Conservation (phyloP, 139 green algal species). For the Limnomonas spitsbergensis region DNA sequence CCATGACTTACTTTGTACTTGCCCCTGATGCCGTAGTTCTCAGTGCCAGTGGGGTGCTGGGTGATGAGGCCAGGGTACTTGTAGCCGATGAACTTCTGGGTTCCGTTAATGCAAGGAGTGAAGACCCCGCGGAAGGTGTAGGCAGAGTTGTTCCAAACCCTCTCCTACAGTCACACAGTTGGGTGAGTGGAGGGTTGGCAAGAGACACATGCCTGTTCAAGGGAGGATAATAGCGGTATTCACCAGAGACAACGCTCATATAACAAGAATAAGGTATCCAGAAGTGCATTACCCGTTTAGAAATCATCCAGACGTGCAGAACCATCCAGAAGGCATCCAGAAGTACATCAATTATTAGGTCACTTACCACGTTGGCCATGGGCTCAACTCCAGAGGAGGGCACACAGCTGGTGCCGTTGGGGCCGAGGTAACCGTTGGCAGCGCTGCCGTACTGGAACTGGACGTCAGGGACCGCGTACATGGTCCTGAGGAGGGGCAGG, state of each 20-base stretch:
- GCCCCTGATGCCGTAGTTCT: slow-evolving; percentile 53
- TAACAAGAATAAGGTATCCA: too few species aligned
- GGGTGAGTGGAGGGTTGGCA: too few species aligned
- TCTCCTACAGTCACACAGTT: too few species aligned
- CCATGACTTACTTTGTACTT: slow-evolving; percentile 60
- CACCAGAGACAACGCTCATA: too few species aligned
- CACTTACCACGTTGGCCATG: background rate
- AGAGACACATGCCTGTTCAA: too few species aligned
- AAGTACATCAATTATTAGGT: too few species aligned
- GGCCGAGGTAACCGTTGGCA: background rate
- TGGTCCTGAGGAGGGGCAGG: background rate
- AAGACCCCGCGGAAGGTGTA: background rate
- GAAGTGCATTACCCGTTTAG: too few species aligned
- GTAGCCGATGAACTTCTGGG: slow-evolving; percentile 48
- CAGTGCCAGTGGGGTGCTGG: slow-evolving; percentile 57
- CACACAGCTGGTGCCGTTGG: background rate
- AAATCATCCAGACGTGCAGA: too few species aligned
- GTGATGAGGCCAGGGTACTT: slow-evolving; percentile 57
- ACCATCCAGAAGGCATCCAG: too few species aligned
- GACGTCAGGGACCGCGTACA: background rate
- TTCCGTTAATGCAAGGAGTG: slow-evolving; percentile 40
- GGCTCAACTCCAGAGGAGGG: background rate
- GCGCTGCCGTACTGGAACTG: slow-evolving; percentile 3
- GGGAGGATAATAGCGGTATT: too few species aligned
- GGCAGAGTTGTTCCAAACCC: background rate